A percentile compares a stretch with the other conserved stretches of the same genome.
Evolutionary conservation across 805 yeast genomes (phyloP).

Genomic region (Limtongia smithiae): DNA sequence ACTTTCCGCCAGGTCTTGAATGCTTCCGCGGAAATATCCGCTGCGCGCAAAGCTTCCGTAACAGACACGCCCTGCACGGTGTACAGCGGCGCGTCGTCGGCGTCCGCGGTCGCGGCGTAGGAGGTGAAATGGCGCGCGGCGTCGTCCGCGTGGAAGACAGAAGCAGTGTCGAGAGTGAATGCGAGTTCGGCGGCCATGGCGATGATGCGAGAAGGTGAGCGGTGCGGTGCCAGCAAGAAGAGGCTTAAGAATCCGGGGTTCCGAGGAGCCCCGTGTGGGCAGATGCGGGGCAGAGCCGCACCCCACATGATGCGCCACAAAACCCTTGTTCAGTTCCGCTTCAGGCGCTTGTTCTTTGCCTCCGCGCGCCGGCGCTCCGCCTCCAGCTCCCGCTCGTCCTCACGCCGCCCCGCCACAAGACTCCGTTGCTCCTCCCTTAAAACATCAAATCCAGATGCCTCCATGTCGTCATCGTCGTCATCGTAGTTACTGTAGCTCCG

Average conservation of each 20-base stretch:
- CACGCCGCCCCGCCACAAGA: constrained; percentile 62
- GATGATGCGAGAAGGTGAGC: no score
- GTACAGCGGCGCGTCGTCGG: background rate
- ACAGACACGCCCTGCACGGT: constrained; percentile 1
- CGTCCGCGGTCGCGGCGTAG: background rate
- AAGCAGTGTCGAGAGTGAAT: background rate
- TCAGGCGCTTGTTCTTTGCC: constrained; percentile 21
- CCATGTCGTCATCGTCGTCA: constrained; percentile 69
- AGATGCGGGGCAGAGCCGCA: background rate
- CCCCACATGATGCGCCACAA: background rate
- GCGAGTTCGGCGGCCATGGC: no score
- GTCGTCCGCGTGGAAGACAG: no score
- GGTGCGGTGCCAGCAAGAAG: no score
- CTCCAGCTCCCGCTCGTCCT: constrained; percentile 66
- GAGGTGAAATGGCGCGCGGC: no score
- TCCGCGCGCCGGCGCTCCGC: constrained; percentile 27
- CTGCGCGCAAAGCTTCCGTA: background rate
- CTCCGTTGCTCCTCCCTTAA: constrained; percentile 77
- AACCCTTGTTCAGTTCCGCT: no score
- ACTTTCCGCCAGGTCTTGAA: constrained; percentile 1
- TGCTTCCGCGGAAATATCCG: background rate
- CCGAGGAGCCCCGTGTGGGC: no score
- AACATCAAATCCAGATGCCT: constrained; percentile 88
- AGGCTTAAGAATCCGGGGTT: no score
- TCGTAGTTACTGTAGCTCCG: constrained; percentile 31